Conservation (phyloP, 2,329 filamentous ascomycete species). For the Alternaria solani region DNA sequence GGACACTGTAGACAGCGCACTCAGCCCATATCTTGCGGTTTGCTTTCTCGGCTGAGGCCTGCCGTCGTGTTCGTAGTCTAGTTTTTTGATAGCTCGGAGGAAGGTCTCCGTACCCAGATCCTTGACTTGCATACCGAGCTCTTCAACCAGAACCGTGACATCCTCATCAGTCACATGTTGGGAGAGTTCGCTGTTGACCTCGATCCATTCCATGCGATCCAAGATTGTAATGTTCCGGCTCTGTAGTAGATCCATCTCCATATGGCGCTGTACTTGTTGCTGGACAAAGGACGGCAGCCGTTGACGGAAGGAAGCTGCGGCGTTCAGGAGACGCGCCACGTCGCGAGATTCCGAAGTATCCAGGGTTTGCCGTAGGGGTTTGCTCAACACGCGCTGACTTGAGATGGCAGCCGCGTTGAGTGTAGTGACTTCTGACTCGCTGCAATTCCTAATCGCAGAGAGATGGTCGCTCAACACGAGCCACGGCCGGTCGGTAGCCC, state of each 20-base stretch:
- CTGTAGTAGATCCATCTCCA: conserved; percentile 77
- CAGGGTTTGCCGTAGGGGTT: conserved; percentile 45
- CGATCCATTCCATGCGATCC: conserved; percentile 79
- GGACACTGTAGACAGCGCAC: conserved; percentile 75
- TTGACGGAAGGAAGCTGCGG: conserved; percentile 74
- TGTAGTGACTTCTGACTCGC: conserved; percentile 75
- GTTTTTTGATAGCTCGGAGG: conserved; percentile 58
- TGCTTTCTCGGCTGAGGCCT: conserved; percentile 54
- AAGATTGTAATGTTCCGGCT: conserved; percentile 66
- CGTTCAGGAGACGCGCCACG: conserved; percentile 70
- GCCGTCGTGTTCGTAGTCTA: conserved; percentile 52
- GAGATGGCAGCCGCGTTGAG: conserved; percentile 67
- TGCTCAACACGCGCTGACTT: conserved; percentile 23
- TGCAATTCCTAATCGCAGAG: conserved; percentile 81
- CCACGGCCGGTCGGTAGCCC: conserved; percentile 77
- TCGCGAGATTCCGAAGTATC: conserved; percentile 53
- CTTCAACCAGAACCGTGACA: conserved; percentile 63
- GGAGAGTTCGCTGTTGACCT: conserved; percentile 79
- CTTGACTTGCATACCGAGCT: conserved; percentile 62
- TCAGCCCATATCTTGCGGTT: conserved; percentile 79
- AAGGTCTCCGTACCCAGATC: conserved; percentile 61
- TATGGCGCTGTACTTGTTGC: conserved; percentile 70
- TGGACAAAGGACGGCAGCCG: conserved; percentile 74
- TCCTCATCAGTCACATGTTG: conserved; percentile 84
- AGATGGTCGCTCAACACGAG: conserved; percentile 83